These are phyloP conservation scores for Talaromyces funiculosus DNA, from an alignment of 2,329 filamentous ascomycete species.

Conservation along the genomic window DNA sequence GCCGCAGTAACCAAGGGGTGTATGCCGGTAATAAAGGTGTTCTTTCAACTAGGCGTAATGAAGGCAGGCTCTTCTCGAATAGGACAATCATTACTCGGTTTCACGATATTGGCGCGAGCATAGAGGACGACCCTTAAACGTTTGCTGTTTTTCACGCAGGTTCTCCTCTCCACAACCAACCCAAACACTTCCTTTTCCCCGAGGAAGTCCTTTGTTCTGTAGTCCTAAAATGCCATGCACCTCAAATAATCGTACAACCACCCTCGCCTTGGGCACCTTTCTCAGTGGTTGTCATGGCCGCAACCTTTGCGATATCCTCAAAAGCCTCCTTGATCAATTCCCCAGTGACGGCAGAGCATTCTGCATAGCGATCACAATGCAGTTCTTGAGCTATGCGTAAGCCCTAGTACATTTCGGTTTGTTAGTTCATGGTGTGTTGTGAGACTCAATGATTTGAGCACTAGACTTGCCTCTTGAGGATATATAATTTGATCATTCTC, in stretches of 20 bases:
- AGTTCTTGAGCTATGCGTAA: slow-evolving; percentile 56
- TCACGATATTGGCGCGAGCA: background rate
- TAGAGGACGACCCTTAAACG: background rate
- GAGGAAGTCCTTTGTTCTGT: too few relatives aligned
- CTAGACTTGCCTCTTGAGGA: slow-evolving; percentile 34
- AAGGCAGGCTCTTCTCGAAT: background rate
- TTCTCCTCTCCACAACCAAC: too few relatives aligned
- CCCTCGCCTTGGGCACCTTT: slow-evolving; percentile 46
- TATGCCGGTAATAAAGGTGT: background rate
- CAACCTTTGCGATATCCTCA: slow-evolving; percentile 55
- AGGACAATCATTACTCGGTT: background rate
- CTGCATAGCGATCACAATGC: slow-evolving; percentile 57
- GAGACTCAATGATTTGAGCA: background rate
- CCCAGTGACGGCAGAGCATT: slow-evolving; percentile 57
- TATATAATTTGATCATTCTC: slow-evolving; percentile 42
- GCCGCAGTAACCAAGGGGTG: background rate
- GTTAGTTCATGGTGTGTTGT: background rate
- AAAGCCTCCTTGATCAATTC: slow-evolving; percentile 55
- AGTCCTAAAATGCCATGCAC: background rate
- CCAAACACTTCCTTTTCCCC: background rate
- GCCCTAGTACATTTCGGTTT: slow-evolving; percentile 29
- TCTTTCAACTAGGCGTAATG: background rate
- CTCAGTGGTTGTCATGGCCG: slow-evolving; percentile 54
- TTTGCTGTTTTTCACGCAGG: background rate
- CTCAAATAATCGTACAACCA: slow-evolving; percentile 26